Percentiles rank a stretch among this genome's conserved stretches.
These are phyloP conservation scores for Naganishia sp. DNA, from an alignment of 1,284 basidiomycete species.

Conservation along the genomic window DNA sequence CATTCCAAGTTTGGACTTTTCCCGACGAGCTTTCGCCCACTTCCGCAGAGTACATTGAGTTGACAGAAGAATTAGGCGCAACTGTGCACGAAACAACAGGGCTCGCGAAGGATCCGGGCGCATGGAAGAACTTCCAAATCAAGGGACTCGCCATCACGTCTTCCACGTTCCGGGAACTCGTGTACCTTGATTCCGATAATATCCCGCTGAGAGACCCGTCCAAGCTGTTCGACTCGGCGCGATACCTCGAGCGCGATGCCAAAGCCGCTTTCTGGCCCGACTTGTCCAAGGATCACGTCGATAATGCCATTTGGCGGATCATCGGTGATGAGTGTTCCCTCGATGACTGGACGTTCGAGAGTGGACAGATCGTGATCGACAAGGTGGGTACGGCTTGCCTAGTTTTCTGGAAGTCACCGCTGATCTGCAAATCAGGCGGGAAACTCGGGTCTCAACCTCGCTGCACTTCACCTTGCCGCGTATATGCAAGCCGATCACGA, in stretches of 20 bases:
- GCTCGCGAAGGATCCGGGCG: slow-evolving; percentile 42
- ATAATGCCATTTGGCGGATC: slow-evolving; percentile 58
- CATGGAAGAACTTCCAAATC: slow-evolving; percentile 56
- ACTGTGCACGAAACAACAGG: slow-evolving; percentile 40
- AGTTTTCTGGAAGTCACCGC: not conserved
- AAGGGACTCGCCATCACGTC: slow-evolving; percentile 56
- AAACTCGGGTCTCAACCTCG: slow-evolving; percentile 55
- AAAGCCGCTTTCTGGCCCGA: slow-evolving; percentile 58
- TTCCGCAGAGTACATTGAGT: slow-evolving; percentile 32
- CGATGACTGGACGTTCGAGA: slow-evolving; percentile 49
- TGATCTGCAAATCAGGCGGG: slow-evolving; percentile 39
- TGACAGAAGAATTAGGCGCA: slow-evolving; percentile 47
- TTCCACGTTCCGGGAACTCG: slow-evolving; percentile 55
- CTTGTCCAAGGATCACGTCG: slow-evolving; percentile 55
- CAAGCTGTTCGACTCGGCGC: slow-evolving; percentile 52
- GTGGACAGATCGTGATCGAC: slow-evolving; percentile 56
- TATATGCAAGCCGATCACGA: slow-evolving; percentile 50
- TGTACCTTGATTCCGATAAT: slow-evolving; percentile 57
- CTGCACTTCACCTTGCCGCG: slow-evolving; percentile 55
- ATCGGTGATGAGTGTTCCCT: slow-evolving; percentile 54
- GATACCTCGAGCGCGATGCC: slow-evolving; percentile 45
- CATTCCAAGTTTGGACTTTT: slow-evolving; percentile 56
- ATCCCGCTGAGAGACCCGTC: slow-evolving; percentile 53
- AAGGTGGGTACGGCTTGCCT: slow-evolving; percentile 39
- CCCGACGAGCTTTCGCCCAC: slow-evolving; percentile 38